Percentiles rank a stretch among this genome's conserved stretches.
These are phyloP conservation scores for Aureobasidium pullulans DNA, from an alignment of 2,329 filamentous ascomycete genomes.

Conservation along the genomic window DNA sequence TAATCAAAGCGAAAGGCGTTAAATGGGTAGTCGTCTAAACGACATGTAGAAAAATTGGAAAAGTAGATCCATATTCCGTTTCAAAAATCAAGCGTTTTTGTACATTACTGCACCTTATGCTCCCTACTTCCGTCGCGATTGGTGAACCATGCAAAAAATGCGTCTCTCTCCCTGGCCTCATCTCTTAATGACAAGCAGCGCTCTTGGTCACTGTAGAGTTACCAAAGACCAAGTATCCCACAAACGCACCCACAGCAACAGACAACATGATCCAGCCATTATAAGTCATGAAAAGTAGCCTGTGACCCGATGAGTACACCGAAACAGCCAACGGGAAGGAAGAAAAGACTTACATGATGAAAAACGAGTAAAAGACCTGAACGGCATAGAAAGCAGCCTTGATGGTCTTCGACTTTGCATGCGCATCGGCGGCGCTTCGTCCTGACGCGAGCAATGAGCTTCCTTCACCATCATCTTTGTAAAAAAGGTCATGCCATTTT, in stretches of 20 bases:
- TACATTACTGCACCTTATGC: neutral
- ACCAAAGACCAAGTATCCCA: constrained; percentile 81
- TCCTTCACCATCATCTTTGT: constrained; percentile 35
- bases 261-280: constrained; percentile 97
- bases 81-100: neutral
- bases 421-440: constrained; percentile 55
- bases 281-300: constrained; percentile 99
- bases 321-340: neutral
- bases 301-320: constrained; percentile 32
- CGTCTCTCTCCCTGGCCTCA: no score
- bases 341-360: constrained; percentile 78
- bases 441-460: constrained; percentile 71
- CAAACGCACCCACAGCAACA: constrained; percentile 78
- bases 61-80: neutral
- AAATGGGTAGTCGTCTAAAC: neutral
- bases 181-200: constrained; percentile 77
- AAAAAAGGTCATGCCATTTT: neutral
- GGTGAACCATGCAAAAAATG: neutral
- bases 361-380: constrained; percentile 98
- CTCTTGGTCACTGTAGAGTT: constrained; percentile 68
- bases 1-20: neutral
- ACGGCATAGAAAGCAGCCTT: constrained; percentile 81
- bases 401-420: constrained; percentile 64
- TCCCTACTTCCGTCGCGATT: neutral
- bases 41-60: neutral